A percentile compares a stretch with the other conserved stretches of the same genome.
phyloP scores from a whole-genome alignment of 73 alveolate species.

The Tetrahymena borealis region DNA sequence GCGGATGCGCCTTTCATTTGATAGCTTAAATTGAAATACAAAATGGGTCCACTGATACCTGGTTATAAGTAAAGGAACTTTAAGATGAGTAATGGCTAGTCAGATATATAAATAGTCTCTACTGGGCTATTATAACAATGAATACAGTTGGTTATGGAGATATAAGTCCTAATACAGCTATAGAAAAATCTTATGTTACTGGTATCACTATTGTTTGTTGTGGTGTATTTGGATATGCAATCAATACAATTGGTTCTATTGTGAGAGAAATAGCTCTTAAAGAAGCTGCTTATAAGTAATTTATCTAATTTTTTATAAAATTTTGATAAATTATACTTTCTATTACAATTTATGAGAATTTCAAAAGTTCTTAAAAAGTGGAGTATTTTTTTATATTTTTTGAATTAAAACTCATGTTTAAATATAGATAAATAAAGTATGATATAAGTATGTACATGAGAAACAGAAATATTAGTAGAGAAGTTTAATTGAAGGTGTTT shows the following conservation, averaged over 20 bases:
- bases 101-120: constrained; percentile 48
- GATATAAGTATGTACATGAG: not conserved
- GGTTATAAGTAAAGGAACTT: constrained; percentile 36
- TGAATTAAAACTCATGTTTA: not conserved
- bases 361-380: too few relatives aligned
- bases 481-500: not conserved
- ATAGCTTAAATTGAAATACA: constrained; percentile 26
- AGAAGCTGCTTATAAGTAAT: not conserved
- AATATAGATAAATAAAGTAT: not conserved
- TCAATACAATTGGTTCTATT: constrained; percentile 42
- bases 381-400: too few relatives aligned
- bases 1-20: constrained; percentile 55
- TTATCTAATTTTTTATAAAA: too few relatives aligned
- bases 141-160: constrained; percentile 82
- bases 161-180: constrained; percentile 43
- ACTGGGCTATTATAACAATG: constrained; percentile 56
- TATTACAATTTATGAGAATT: too few relatives aligned
- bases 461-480: not conserved
- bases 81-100: constrained; percentile 45
- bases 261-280: not conserved
- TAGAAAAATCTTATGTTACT: constrained; percentile 53
- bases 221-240: constrained; percentile 51
- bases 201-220: constrained; percentile 54
- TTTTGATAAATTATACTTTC: not conserved
- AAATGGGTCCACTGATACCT: constrained; percentile 42